Percentiles rank a stretch among this genome's conserved stretches.
These are phyloP conservation scores for Bauhinia variegata DNA, from an alignment of 306 rosid genomes.

Conservation along the genomic window DNA sequence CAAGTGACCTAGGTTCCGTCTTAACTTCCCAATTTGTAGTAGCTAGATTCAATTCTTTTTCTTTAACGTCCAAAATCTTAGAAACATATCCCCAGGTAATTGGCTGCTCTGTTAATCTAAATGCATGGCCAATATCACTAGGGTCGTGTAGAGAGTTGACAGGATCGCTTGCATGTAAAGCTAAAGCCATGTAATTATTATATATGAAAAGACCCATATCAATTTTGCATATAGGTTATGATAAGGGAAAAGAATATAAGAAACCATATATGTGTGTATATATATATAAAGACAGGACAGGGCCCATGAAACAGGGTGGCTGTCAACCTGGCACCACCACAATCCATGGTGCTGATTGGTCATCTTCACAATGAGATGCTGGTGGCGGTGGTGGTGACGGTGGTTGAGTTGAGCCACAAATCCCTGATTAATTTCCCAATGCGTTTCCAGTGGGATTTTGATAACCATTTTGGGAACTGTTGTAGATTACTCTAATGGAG, in stretches of 20 bases:
- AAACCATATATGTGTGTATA: too few species aligned
- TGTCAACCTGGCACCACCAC: conserved; percentile 29
- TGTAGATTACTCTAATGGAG: too few species aligned
- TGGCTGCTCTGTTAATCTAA: conserved; percentile 15
- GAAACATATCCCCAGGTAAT: conserved; percentile 29
- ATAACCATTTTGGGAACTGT: conserved; percentile 15
- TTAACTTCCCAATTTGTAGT: conserved; percentile 9
- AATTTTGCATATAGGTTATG: neutral
- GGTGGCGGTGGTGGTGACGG: conserved; percentile 10
- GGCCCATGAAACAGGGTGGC: conserved; percentile 33
- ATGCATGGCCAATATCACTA: conserved; percentile 23
- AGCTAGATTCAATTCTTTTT: conserved; percentile 30
- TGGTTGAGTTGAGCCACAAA: neutral
- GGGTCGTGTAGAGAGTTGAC: neutral
- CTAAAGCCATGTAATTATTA: conserved; percentile 22
- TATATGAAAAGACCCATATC: neutral
- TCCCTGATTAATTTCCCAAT: neutral
- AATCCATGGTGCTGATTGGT: conserved; percentile 28
- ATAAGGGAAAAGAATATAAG: conserved; percentile 15
- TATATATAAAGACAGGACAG: conserved; percentile 22
- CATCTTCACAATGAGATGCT: conserved; percentile 1
- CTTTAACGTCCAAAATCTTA: conserved; percentile 18
- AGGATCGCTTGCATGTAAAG: conserved; percentile 19
- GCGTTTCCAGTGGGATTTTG: conserved; percentile 10
- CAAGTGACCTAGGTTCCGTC: conserved; percentile 36